These are phyloP conservation scores for Ligustrum vulgare DNA, from an alignment of 257 asterid species.

Conservation along the genomic window DNA sequence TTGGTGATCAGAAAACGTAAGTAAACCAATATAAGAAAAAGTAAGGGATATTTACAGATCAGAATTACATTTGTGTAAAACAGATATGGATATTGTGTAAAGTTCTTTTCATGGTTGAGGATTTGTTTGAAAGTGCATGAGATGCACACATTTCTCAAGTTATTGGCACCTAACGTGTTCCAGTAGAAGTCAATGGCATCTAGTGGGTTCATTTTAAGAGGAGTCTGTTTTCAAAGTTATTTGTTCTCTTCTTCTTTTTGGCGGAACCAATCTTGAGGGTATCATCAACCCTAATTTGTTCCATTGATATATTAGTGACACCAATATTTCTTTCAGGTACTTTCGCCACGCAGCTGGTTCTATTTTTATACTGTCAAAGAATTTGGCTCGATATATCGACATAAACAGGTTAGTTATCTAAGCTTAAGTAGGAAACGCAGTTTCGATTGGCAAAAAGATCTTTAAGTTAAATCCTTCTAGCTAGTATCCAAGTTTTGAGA, in stretches of 20 bases:
- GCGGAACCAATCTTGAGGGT: not conserved
- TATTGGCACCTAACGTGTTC: not conserved
- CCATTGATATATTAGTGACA: slow-evolving; percentile 21
- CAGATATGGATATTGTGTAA: not conserved
- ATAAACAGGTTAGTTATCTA: slow-evolving; percentile 69
- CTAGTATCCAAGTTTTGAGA: not conserved
- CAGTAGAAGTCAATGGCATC: slow-evolving; percentile 9
- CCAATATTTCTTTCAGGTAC: slow-evolving; percentile 56
- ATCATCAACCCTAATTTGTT: not conserved
- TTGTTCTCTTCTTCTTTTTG: not conserved
- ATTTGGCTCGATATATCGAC: slow-evolving; percentile 71
- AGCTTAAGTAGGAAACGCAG: slow-evolving; percentile 9
- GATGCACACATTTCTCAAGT: not conserved
- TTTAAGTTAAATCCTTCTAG: not conserved
- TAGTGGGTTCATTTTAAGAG: slow-evolving; percentile 8
- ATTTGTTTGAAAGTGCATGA: not conserved
- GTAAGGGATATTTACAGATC: not conserved
- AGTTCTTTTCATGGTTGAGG: not conserved
- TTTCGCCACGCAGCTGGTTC: slow-evolving; percentile 88
- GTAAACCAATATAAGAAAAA: slow-evolving; percentile 23
- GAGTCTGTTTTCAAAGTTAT: not conserved
- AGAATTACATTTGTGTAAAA: not conserved
- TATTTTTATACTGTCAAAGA: slow-evolving; percentile 60
- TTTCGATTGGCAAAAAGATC: not conserved
- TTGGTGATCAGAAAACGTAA: slow-evolving; percentile 94